These are phyloP conservation scores for Pythium aristosporum DNA, from an alignment of 352 stramenopile genomes.

Conservation along the genomic window DNA sequence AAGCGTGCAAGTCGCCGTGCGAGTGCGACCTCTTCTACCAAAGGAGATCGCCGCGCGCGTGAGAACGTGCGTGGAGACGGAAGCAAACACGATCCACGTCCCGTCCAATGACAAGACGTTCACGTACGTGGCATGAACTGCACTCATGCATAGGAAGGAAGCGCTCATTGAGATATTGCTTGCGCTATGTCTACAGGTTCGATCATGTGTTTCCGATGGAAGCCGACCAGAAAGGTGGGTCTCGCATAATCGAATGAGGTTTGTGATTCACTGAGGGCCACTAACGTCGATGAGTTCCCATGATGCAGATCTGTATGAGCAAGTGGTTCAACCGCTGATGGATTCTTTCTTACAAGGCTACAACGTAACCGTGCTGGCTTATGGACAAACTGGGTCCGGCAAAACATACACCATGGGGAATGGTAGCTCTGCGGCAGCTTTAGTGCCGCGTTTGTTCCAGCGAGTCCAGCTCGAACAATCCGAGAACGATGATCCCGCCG, in stretches of 20 bases:
- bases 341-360: conserved; percentile 87
- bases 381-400: conserved; percentile 82
- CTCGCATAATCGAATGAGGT: background rate
- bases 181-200: conserved; percentile 41
- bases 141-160: background rate
- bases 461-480: conserved; percentile 11
- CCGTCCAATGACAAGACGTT: conserved; percentile 50
- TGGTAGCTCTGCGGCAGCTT: conserved; percentile 34
- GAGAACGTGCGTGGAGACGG: conserved; percentile 40
- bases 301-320: conserved; percentile 58
- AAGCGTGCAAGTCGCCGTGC: conserved; percentile 76
- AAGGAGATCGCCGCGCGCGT: conserved; percentile 66
- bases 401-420: conserved; percentile 89
- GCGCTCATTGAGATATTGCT: background rate
- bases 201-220: conserved; percentile 76
- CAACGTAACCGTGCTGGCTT: conserved; percentile 87
- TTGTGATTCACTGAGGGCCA: background rate
- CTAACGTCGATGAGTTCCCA: background rate
- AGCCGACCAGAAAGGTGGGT: conserved; percentile 47
- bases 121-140: conserved; percentile 40
- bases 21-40: conserved; percentile 73
- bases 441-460: conserved; percentile 40
- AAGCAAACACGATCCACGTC: conserved; percentile 41
- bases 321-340: conserved; percentile 76
- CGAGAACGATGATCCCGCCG: background rate